These are phyloP conservation scores for Porodaedalea pini DNA, from an alignment of 1,284 basidiomycete genomes.

Conservation along the genomic window DNA sequence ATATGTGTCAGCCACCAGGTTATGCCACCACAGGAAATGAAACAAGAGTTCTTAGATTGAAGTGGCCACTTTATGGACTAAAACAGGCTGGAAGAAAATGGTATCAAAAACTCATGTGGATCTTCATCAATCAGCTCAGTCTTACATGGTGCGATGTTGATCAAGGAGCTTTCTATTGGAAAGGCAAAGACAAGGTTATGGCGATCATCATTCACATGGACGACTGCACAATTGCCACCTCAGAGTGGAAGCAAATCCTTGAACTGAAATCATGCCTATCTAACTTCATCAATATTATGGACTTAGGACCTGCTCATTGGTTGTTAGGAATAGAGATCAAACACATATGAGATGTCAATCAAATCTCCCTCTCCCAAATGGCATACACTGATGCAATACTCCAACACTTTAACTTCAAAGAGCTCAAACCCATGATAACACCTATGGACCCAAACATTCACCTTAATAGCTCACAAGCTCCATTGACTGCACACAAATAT, in stretches of 20 bases:
- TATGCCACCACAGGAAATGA: constrained; percentile 10
- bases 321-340: neutral
- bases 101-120: constrained; percentile 21
- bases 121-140: constrained; percentile 22
- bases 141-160: constrained; percentile 28
- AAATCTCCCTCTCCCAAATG: constrained; percentile 15
- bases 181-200: neutral
- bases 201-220: neutral
- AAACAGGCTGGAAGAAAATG: constrained; percentile 25
- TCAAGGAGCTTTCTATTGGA: constrained; percentile 29
- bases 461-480: constrained; percentile 23
- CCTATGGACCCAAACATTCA: constrained; percentile 23
- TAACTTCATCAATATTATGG: neutral
- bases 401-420: constrained; percentile 24
- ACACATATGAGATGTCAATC: constrained; percentile 17
- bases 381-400: constrained; percentile 31
- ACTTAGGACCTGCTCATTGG: neutral
- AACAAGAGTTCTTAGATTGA: neutral
- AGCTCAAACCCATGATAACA: constrained; percentile 24
- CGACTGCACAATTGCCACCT: too few relatives aligned
- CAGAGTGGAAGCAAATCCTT: too few relatives aligned
- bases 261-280: too few relatives aligned
- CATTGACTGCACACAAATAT: constrained; percentile 24
- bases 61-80: too few relatives aligned
- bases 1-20: constrained; percentile 30